A percentile compares a stretch with the other conserved stretches of the same genome.
phyloP scores from a whole-genome alignment of 2,329 filamentous ascomycete genomes.

The Penicillium crustosum region DNA sequence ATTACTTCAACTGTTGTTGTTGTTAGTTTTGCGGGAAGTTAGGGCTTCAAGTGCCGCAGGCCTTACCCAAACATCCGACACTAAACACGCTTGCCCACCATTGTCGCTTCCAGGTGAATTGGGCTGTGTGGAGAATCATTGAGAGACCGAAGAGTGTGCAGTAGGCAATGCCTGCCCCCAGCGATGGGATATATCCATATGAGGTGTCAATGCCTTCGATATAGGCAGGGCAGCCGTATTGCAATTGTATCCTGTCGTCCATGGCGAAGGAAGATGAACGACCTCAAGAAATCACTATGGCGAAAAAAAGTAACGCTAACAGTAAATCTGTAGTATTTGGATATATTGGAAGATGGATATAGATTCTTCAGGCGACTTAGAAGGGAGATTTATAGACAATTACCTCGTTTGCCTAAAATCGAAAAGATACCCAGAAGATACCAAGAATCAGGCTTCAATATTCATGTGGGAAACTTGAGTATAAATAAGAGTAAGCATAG shows the following conservation, averaged over 20 bases:
- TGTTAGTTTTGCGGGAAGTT: not conserved
- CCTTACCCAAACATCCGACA: slow-evolving; percentile 39
- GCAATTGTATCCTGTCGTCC: slow-evolving; percentile 14
- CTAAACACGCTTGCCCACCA: slow-evolving; percentile 43
- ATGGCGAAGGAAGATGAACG: slow-evolving; percentile 6
- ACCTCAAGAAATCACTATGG: not conserved
- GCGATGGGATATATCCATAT: slow-evolving; percentile 38
- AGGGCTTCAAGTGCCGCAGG: not conserved
- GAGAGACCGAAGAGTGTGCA: slow-evolving; percentile 37
- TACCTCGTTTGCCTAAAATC: not conserved
- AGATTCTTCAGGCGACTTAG: not conserved
- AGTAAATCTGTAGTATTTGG: not conserved
- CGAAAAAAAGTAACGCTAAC: not conserved
- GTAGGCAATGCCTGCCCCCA: slow-evolving; percentile 37
- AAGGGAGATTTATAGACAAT: not conserved
- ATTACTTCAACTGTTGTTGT: slow-evolving; percentile 41
- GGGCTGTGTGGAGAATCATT: slow-evolving; percentile 36
- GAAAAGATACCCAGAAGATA: not conserved
- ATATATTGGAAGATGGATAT: not conserved
- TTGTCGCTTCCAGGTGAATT: slow-evolving; percentile 38
- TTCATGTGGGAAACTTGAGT: not conserved
- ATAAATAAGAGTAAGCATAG: slow-evolving; percentile 8
- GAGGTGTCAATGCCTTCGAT: slow-evolving; percentile 27
- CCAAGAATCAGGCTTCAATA: not conserved
- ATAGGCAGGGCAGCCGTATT: slow-evolving; percentile 27